Conservation (phyloP, 495 filamentous ascomycete genomes). For the Penicillium herquei region DNA sequence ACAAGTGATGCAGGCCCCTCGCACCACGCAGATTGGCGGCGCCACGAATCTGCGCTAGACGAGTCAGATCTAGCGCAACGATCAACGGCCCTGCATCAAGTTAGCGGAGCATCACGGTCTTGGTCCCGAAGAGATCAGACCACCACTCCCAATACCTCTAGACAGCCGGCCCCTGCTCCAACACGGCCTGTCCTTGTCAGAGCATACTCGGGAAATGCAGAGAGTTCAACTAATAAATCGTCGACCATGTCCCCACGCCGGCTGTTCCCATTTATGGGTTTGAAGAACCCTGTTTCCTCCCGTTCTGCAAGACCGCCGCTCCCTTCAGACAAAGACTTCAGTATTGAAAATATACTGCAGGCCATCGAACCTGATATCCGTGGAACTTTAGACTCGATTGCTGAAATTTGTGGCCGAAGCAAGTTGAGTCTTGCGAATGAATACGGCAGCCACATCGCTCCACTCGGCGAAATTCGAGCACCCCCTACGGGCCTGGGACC, state of each 20-base stretch:
- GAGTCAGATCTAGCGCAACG: conserved; percentile 30
- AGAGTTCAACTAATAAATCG: conserved; percentile 16
- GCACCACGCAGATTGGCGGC: conserved; percentile 21
- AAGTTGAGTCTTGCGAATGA: conserved; percentile 62
- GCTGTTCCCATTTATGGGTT: conserved; percentile 28
- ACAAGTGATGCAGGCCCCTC: conserved; percentile 20
- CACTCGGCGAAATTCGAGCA: conserved; percentile 55
- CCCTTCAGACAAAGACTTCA: conserved; percentile 53
- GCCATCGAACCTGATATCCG: conserved; percentile 59
- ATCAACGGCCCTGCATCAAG: conserved; percentile 30
- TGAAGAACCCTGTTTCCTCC: conserved; percentile 13
- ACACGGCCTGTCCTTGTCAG: conserved; percentile 47
- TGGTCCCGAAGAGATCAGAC: conserved; percentile 23
- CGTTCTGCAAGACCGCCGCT: conserved; percentile 30
- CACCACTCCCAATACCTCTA: conserved; percentile 9
- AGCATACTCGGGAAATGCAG: conserved; percentile 39
- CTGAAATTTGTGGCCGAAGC: conserved; percentile 62
- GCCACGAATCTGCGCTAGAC: conserved; percentile 25
- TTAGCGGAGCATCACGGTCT: conserved; percentile 24
- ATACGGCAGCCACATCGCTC: conserved; percentile 62
- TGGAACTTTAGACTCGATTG: conserved; percentile 58
- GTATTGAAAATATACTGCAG: conserved; percentile 58
- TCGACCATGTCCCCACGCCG: conserved; percentile 37
- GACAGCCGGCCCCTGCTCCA: conserved; percentile 24
- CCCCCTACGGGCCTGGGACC: conserved; percentile 34